Base-by-base conservation (phyloP, 305 asterid species). In the Nicotiana rustica region DNA sequence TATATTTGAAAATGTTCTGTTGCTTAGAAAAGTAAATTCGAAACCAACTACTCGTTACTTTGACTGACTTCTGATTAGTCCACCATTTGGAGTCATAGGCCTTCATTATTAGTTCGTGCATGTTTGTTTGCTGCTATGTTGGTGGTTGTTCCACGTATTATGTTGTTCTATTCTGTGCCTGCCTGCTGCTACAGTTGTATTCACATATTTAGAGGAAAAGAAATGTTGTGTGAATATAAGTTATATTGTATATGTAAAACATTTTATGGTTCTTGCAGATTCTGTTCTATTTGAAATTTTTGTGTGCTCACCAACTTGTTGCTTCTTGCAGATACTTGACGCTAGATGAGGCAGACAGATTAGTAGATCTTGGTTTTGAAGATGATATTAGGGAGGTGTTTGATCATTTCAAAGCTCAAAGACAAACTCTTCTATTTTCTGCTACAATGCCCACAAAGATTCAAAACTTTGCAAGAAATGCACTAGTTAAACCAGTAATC, bases 371-470 rank as follows among this genome's bases (percentile, higher is more conserved):
- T 69, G 97, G 97, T 17, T 94, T 94, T 38, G 98, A 94, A 86
- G 98, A 93, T 57, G 98, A 94, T 89, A 94, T 94, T 44, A 82
- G 98, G 83, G 97, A 94, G 89, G 97, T 94, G 25, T 94, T 93
- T 67, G 98, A 94, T 87, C 98, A 94, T 85, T 94, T 94, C 88
- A 93, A 94, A 88, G 95, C 92, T 62, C 98, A 94, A 88, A 83
- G 98, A 21, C 98, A 93, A 83, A 94, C 98, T 41, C 98, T 94
- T 77, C 87, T 93, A 47, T 94, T 94, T 86, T 94, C 98, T 7
- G 97, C 98, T 61, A 94, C 98, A 67, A 94, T 94, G 98, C 98
- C 95, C 14, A 84, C 94, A n/a, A 94, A 94, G 90, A 92, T 94
- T 64, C 98, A 94, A 84, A 93, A 89, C 79, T 94, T 94, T 64